A percentile compares a stretch with the other conserved stretches of the same genome.
These are phyloP conservation scores for Erysimum cheiranthoides DNA, from an alignment of 345 rosid genomes.

Conservation along the genomic window DNA sequence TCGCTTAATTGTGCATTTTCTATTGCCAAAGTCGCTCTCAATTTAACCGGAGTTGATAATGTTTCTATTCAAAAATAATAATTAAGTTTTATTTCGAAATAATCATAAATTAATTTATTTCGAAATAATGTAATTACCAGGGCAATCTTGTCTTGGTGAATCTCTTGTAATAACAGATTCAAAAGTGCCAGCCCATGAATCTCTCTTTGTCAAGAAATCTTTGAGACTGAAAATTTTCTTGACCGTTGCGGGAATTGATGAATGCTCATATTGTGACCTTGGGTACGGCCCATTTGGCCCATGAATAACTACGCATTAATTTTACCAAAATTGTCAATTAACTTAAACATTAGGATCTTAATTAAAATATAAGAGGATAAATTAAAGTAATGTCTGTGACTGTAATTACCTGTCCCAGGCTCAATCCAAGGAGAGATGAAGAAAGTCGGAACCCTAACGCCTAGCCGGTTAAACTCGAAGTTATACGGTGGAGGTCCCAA, in stretches of 20 bases:
- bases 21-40: constrained; percentile 48
- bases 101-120: neutral
- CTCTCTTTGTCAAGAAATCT: constrained; percentile 59
- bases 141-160: constrained; percentile 58
- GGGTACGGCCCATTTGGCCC: constrained; percentile 56
- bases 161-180: constrained; percentile 51
- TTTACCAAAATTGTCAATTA: neutral
- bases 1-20: constrained; percentile 65
- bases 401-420: constrained; percentile 53
- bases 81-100: neutral
- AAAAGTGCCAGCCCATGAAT: constrained; percentile 69
- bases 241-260: constrained; percentile 64
- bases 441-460: constrained; percentile 62
- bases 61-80: constrained; percentile 45
- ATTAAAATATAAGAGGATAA: neutral
- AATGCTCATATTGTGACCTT: constrained; percentile 62
- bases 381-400: neutral
- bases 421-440: constrained; percentile 67
- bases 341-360: neutral
- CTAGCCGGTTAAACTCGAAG: constrained; percentile 63
- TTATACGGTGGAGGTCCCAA: constrained; percentile 55
- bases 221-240: constrained; percentile 59
- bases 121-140: constrained; percentile 37
- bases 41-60: constrained; percentile 53
- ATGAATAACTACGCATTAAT: constrained; percentile 56